Percentiles rank a stretch among this genome's conserved stretches.
Conservation (phyloP, 768 basidiomycete genomes). For the Podaxis sp. region DNA sequence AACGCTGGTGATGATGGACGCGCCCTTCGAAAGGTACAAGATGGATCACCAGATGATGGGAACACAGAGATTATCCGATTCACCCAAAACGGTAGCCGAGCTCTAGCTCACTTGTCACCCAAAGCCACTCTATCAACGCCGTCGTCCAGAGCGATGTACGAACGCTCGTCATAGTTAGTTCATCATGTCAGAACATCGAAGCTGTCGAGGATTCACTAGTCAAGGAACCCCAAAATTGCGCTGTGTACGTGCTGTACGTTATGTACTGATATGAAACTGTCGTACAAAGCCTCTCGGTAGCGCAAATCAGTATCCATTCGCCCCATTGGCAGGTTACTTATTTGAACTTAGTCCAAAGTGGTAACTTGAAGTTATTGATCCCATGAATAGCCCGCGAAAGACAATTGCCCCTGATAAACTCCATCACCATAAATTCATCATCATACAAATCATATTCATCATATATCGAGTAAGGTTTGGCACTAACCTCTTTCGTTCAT, state of each 20-base stretch:
- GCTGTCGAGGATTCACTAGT: not conserved
- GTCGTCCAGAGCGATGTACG: not conserved
- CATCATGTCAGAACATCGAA: not conserved
- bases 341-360: not conserved
- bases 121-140: not conserved
- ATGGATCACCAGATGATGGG: not conserved
- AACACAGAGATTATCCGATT: not conserved
- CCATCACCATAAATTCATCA: not conserved
- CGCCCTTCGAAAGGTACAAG: not conserved
- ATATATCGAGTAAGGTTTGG: conserved; percentile 1
- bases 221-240: not conserved
- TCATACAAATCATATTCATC: not conserved
- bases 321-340: not conserved
- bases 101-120: not conserved
- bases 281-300: not conserved
- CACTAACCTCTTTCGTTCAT: conserved; percentile 3
- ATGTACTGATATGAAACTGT: not conserved
- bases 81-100: not conserved
- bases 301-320: not conserved
- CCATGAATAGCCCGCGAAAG: conserved; percentile 1
- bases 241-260: conserved; percentile 3
- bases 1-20: conserved; percentile 1
- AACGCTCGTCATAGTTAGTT: not conserved
- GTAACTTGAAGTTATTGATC: not conserved
- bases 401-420: not conserved